phyloP scores from a whole-genome alignment of 2,329 filamentous ascomycete species.

The Penicillium rolfsii region DNA sequence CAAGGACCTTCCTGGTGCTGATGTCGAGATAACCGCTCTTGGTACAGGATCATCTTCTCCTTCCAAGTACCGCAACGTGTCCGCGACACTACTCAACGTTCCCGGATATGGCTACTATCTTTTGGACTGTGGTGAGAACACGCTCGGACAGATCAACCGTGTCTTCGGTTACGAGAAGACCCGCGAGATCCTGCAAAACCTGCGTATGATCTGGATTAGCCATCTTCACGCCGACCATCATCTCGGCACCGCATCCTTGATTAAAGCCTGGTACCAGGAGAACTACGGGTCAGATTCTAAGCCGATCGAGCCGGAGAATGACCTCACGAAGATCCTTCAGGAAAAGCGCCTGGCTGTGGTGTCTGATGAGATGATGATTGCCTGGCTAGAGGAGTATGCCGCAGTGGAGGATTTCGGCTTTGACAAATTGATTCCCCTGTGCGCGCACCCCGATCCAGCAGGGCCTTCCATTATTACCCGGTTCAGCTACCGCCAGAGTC shows the following conservation, averaged over 20 bases:
- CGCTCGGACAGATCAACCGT: conserved; percentile 81
- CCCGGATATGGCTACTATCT: conserved; percentile 87
- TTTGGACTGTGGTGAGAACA: conserved; percentile 90
- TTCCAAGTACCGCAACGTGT: conserved; percentile 95
- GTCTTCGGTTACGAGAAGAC: conserved; percentile 69
- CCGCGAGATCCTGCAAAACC: conserved; percentile 70
- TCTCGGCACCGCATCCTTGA: conserved; percentile 77
- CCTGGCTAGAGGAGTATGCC: conserved; percentile 78
- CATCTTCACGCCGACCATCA: conserved; percentile 97
- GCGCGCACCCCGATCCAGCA: conserved; percentile 37
- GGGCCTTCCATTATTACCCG: conserved; percentile 27
- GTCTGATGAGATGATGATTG: conserved; percentile 70
- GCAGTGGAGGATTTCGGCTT: conserved; percentile 77
- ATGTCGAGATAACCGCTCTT: conserved; percentile 82
- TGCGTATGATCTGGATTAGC: conserved; percentile 87
- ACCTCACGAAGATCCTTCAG: conserved; percentile 43
- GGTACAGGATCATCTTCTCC: conserved; percentile 90
- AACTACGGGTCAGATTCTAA: conserved; percentile 48
- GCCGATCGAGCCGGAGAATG: conserved; percentile 44
- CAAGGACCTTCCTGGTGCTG: conserved; percentile 69
- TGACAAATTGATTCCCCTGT: conserved; percentile 57
- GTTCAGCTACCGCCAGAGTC: conserved; percentile 37
- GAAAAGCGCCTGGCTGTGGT: conserved; percentile 64
- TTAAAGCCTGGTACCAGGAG: conserved; percentile 75
- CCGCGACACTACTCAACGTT: conserved; percentile 79